Conservation (phyloP, 345 rosid genomes). For the Ailanthus altissimus region DNA sequence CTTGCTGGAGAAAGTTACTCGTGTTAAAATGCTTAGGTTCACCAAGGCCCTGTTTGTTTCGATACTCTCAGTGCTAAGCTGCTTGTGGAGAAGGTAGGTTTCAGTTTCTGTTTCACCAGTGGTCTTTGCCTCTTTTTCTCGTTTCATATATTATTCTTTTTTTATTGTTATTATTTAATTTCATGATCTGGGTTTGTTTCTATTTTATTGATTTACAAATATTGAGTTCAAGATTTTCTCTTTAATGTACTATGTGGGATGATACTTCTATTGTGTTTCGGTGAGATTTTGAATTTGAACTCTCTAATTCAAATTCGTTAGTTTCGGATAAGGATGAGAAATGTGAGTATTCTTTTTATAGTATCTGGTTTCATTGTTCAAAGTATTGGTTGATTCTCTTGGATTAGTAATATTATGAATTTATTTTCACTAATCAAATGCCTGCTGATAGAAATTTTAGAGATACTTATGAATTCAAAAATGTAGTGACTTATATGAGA, state of each 20-base stretch:
- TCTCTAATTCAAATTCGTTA: too few species aligned
- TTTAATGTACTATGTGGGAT: background rate
- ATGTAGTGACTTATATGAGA: too few species aligned
- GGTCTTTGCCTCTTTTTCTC: constrained; percentile 37
- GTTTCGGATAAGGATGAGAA: too few species aligned
- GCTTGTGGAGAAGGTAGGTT: constrained; percentile 77
- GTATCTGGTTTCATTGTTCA: too few species aligned
- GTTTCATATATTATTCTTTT: background rate
- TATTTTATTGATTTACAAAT: background rate
- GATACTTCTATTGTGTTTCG: too few species aligned
- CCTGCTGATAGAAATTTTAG: too few species aligned
- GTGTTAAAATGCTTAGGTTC: constrained; percentile 52
- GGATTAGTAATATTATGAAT: too few species aligned
- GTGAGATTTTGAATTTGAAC: too few species aligned
- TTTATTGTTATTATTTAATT: constrained; percentile 7
- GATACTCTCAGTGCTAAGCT: constrained; percentile 94
- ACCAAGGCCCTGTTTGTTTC: constrained; percentile 92
- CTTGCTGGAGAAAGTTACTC: constrained; percentile 24
- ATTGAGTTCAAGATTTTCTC: background rate
- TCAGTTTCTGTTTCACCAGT: constrained; percentile 72
- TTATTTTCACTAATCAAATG: too few species aligned
- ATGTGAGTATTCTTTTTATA: too few species aligned
- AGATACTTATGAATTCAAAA: too few species aligned
- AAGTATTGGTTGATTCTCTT: too few species aligned
- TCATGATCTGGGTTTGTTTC: background rate